Evolutionary conservation across 495 filamentous ascomycete genomes (phyloP), one percentile per base, ranked within the genome.

Genomic region (Penicillium cosmopolitanum): DNA sequence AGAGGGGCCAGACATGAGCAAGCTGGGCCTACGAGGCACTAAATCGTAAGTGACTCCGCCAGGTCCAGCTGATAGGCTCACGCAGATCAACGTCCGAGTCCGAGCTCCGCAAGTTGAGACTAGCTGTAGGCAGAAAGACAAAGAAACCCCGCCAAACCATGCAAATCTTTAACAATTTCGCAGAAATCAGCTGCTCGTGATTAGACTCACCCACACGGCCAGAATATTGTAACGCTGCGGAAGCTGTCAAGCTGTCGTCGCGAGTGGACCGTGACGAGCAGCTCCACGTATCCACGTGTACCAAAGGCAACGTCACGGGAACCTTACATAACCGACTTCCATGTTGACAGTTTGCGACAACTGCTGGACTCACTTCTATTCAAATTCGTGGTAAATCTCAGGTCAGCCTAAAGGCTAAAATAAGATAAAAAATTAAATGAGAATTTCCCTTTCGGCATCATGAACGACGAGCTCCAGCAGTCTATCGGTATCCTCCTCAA

Each of bases 41-140:
- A 66, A 62, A 61, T 55, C 53, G 65, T 52, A 59, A 60, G 60
- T 61, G 62, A 63, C 61, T 63, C 61, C 61, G 66, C 65, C 51
- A 53, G 58, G 60, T 62, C 51, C 66, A 72, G 68, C 66, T 73
- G 72, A 74, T 72, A 69, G 68, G 68, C 63, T 61, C 62, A 63
- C 66, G 66, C 63, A 65, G 72, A 67, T 71, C 59, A 44, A 48
- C 34, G 60, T 60, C 61, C 57, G 50, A 65, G 60, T 60, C 61
- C 57, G 50, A 65, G 58, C 59, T 63, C 59, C 60, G 13, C 38
- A 35, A 21, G 28, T 16, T 31, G 21, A 48, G 46, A 25, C 46
- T 31, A 28, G 50, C 11, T 51, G 50, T 4, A 35, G 23, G 46
- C 18, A 28, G 19, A 48, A 9, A 10, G 12, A 31, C 46, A 28